Evolutionary conservation across 2,329 filamentous ascomycete species (phyloP), one percentile per base, ranked within the genome.

Genomic region (Gyromitra esculenta): DNA sequence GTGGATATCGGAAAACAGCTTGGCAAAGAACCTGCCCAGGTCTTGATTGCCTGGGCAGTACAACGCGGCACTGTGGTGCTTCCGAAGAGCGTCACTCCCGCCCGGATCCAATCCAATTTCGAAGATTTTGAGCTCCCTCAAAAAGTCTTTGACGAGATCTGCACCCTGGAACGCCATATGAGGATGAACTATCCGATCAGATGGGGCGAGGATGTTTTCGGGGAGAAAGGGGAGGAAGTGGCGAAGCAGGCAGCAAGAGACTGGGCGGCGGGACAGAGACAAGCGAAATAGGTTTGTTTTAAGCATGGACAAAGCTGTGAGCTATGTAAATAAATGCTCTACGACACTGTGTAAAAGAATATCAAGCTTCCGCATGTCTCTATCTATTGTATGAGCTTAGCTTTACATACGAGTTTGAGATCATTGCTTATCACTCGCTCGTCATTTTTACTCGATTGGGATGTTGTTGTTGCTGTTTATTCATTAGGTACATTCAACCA

Each of bases 31-130:
- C 85, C 90, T 9, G 88, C 88, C 1, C 88, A 90, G 83, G 86
- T 89, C 25, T 84, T 90, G 71, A 87, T 90, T 77, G 88, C 88
- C 54, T 92, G 90, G 90, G 90, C 89, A 69, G 83, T 91, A 52
- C 86, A 87, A 72, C 86, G 90, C 66, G 90, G 90, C 76, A 91
- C 91, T 81, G 86, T 88, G 39, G 90, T 91, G 50, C 85, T 92
- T 75, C 90, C 90, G 81, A 92, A 92, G 88, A 91, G 89, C 84
- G 89, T 89, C 64, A 91, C 89, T 25, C 89, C 89, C 4, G 86
- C 85, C 65, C 87, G 90, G 54, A 92, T 92, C 81, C 86, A 88
- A 82, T 91, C 88, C 84, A 93, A 93, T 84, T 88, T 90, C 81
- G 85, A 89, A 81, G 86, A 87, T 77, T 89, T 89, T 48, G 84